Base-by-base conservation (phyloP, 1,284 basidiomycete genomes). In the Heterobasidion irregulare region DNA sequence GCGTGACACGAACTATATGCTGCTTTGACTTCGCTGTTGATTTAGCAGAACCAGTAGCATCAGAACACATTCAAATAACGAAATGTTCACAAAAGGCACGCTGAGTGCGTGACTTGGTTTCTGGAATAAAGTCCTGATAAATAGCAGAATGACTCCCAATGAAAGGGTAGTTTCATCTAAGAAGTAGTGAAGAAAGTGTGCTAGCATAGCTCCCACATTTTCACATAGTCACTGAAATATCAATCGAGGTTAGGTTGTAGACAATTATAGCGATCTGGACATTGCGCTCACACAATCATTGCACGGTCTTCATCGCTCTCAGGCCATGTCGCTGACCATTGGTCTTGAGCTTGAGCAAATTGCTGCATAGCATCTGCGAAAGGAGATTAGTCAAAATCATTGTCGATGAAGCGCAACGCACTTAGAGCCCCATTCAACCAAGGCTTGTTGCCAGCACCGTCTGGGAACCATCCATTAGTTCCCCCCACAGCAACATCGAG, bases 381-480 rank as follows among this genome's bases (percentile, higher is more conserved):
- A 8, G 35, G 36, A 35, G 26, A 26, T 26, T 26, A 5, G 26
- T 26, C 26, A 26, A 26, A 5, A 26, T 26, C 26, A 19, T n/a
- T 5, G 1, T 32, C 15, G 38, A n/a, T 26, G 26, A 49, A 35
- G 33, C 12, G 10, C 41, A 18, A 70, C 78, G 54, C 60, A 81
- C 79, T 76, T 52, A 68, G 66, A 10, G 82, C 79, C 9, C 70
- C 72, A 63, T 90, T 83, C 34, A 86, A 65, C 90, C 91, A 93
- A 3, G 90, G 91, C 70, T 92, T 93, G 59, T 77, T 66, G 1
- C 80, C 80, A 47, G 79, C 75, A 18, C 77, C 79, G 56, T 92
- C 89, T 0, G 85, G 83, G 79, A 92, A 93, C 86, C 87, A 93
- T 3, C 91, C 90, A 59, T 80, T 90, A n/a, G 86, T 91, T 2